Percentiles rank a stretch among this genome's conserved stretches.
phyloP scores from a whole-genome alignment of 768 basidiomycete species.

The Kwoniella botswanensis region DNA sequence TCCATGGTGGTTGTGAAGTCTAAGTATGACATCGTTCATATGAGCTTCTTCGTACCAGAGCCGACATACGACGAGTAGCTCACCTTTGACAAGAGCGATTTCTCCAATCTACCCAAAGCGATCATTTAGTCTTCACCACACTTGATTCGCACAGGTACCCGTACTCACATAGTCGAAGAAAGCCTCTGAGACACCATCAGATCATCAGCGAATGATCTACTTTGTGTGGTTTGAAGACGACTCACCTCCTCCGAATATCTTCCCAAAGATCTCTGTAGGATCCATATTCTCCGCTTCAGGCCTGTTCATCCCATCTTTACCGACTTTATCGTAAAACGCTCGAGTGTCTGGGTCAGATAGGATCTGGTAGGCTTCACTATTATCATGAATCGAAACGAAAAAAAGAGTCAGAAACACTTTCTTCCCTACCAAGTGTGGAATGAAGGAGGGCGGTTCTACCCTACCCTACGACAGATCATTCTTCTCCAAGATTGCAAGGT shows the following conservation, averaged over 20 bases:
- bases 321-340: conserved; percentile 92
- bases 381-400: not conserved
- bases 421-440: not conserved
- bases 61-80: not conserved
- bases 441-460: not conserved
- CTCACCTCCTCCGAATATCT: conserved; percentile 81
- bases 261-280: conserved; percentile 91
- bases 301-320: conserved; percentile 75
- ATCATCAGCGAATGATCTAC: not conserved
- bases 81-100: conserved; percentile 87
- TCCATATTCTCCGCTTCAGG: conserved; percentile 89
- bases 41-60: not conserved
- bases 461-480: no score
- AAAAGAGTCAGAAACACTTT: not conserved
- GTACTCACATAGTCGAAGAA: conserved; percentile 82
- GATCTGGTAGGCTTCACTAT: conserved; percentile 89
- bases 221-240: not conserved
- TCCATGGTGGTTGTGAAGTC: conserved; percentile 71
- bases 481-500: no score
- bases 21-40: conserved; percentile 59
- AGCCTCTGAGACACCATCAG: conserved; percentile 62
- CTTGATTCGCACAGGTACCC: no score
- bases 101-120: conserved; percentile 78
- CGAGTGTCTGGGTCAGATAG: conserved; percentile 71
- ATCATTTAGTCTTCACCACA: not conserved